A percentile compares a stretch with the other conserved stretches of the same genome.
phyloP scores from a whole-genome alignment of 257 asterid species.

The Lithospermum erythrorhizon region DNA sequence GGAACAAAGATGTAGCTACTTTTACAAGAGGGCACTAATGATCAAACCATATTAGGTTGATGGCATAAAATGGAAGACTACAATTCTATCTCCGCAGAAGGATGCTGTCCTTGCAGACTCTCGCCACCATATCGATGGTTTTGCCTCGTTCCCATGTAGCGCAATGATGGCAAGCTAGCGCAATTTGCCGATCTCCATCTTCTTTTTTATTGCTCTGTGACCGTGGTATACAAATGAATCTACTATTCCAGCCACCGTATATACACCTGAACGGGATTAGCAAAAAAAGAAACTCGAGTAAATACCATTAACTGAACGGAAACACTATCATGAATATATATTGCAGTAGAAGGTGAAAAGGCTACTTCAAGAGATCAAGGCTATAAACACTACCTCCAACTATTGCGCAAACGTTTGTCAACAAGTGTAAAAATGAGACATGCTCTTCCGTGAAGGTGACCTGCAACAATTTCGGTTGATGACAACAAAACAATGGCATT shows the following conservation, averaged over 20 bases:
- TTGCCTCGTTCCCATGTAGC: not conserved
- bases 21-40: not conserved
- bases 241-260: conserved; percentile 88
- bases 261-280: conserved; percentile 41
- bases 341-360: not conserved
- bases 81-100: not conserved
- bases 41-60: not conserved
- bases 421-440: conserved; percentile 78
- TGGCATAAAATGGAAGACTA: not conserved
- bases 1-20: not conserved
- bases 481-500: not conserved
- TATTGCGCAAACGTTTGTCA: conserved; percentile 89
- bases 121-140: not conserved
- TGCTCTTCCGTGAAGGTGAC: conserved; percentile 85
- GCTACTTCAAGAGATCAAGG: too few relatives aligned
- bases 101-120: not conserved
- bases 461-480: conserved; percentile 28
- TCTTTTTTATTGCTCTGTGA: conserved; percentile 76
- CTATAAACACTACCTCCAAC: conserved; percentile 59
- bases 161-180: not conserved
- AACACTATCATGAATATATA: too few relatives aligned
- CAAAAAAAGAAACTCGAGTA: too few relatives aligned
- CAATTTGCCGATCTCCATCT: conserved; percentile 68
- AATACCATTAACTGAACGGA: not conserved
- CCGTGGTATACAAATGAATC: conserved; percentile 83